Conservation (phyloP, 2,329 filamentous ascomycete genomes). For the Pleomassaria siparia region DNA sequence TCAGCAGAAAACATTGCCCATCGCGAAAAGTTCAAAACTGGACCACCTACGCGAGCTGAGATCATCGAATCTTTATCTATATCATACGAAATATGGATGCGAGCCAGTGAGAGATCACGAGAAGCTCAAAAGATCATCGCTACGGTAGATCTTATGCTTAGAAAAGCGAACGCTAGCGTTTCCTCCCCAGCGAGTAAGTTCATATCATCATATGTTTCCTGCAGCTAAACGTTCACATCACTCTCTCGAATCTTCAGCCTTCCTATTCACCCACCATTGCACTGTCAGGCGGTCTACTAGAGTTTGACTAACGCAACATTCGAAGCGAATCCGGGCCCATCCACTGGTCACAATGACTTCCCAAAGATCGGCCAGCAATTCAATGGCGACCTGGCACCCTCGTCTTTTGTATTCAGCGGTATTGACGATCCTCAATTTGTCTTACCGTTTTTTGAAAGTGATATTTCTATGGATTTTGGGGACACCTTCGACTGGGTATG, state of each 20-base stretch:
- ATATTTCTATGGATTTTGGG: conserved; percentile 27
- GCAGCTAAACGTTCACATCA: neutral
- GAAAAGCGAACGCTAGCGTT: conserved; percentile 16
- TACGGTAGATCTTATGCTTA: conserved; percentile 30
- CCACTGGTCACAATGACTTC: neutral
- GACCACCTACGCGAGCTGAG: conserved; percentile 25
- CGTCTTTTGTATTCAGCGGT: neutral
- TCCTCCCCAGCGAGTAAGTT: neutral
- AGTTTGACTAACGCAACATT: neutral
- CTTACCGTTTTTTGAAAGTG: conserved; percentile 16
- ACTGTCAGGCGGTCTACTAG: no score
- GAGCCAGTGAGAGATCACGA: conserved; percentile 27
- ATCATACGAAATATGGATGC: conserved; percentile 28
- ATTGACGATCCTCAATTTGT: neutral
- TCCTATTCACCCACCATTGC: no score
- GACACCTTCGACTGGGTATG: conserved; percentile 29
- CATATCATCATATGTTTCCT: neutral
- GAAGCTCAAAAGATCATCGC: conserved; percentile 34
- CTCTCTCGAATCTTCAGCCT: no score
- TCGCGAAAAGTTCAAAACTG: conserved; percentile 18
- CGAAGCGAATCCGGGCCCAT: neutral
- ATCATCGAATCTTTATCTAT: conserved; percentile 25
- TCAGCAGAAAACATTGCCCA: neutral
- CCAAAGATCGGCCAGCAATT: neutral
- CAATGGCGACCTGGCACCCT: neutral